These are phyloP conservation scores for Macrolepiota albuminosa DNA, from an alignment of 768 basidiomycete genomes.

Conservation along the genomic window DNA sequence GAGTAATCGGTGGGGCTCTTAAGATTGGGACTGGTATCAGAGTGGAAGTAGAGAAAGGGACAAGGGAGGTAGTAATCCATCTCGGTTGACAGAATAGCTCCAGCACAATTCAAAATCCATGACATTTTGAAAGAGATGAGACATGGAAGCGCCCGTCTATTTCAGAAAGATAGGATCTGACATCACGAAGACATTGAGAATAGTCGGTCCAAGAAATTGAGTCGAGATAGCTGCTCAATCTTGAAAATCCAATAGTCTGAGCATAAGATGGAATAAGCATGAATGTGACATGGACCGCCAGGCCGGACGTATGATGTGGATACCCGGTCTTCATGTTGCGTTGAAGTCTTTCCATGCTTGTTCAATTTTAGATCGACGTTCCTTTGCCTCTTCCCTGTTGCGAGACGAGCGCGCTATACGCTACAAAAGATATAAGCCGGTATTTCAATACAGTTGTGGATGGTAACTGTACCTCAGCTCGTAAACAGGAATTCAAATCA, in stretches of 20 bases:
- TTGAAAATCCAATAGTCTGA: not conserved
- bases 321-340: slow-evolving; percentile 18
- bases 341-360: slow-evolving; percentile 60
- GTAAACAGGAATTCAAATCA: slow-evolving; percentile 64
- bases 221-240: not conserved
- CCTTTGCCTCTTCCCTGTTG: slow-evolving; percentile 61
- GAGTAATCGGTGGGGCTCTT: slow-evolving; percentile 13
- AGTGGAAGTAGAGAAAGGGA: slow-evolving; percentile 15
- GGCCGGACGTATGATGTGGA: not conserved
- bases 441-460: not conserved
- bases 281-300: not conserved
- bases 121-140: not conserved
- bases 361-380: slow-evolving; percentile 50
- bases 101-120: not conserved
- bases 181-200: not conserved
- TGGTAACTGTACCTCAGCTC: slow-evolving; percentile 52
- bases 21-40: slow-evolving; percentile 4
- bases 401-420: slow-evolving; percentile 51
- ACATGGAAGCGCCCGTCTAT: not conserved
- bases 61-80: slow-evolving; percentile 13
- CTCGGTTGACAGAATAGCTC: slow-evolving; percentile 3
- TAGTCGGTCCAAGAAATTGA: not conserved
- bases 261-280: not conserved
- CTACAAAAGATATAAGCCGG: slow-evolving; percentile 26
- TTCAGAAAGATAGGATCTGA: not conserved